Base-by-base conservation (phyloP, 148 eudicot genomes). In the Rhododendron ferrugineum region DNA sequence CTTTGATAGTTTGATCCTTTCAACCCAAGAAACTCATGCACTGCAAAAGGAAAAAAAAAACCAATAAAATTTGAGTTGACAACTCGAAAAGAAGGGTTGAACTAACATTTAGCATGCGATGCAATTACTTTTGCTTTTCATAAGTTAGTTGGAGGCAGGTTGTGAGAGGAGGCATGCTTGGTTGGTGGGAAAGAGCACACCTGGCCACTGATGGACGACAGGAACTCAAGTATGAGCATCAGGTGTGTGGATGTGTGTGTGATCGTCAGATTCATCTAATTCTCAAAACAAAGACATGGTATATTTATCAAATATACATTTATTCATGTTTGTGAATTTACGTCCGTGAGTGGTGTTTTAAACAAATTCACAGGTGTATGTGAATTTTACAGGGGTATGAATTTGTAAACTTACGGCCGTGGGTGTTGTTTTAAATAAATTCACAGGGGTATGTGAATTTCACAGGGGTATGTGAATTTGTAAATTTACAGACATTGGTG, bases 21-120 rank as follows among this genome's bases (percentile, higher is more conserved):
- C 86, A 96, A 60, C 75, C 97, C 99, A 58, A 95, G 95, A 84
- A 95, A 89, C 82, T 94, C 97, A 72, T 96, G 98, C 47, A 96
- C 98, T 94, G 97, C 88, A 87, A 87, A 73, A 79, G 93, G 3
- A 78, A 34, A 26, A 52, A 37, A 18, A 20, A 56, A 20, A 20
- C n/a, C 18, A 56, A 44, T 0, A 47, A 78, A 83, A 23, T 30
- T 37, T 32, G 54, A 62, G 37, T 4, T 46, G 90, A n/a, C 96
- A 28, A 82, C 18, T 30, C 11, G 5, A 46, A 20, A 50, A 11
- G 37, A 34, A n/a, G 3, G 68, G 56, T n/a, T 26, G 64, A 84
- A 60, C 26, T 26, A 40, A 30, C 80, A 85, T 44, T 62, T 28
- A 42, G 26, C 4, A 50, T 32, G 32, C 15, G 0, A 20, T 66